phyloP scores from a whole-genome alignment of 1,284 basidiomycete genomes.

The Fomitopsis pinicola region DNA sequence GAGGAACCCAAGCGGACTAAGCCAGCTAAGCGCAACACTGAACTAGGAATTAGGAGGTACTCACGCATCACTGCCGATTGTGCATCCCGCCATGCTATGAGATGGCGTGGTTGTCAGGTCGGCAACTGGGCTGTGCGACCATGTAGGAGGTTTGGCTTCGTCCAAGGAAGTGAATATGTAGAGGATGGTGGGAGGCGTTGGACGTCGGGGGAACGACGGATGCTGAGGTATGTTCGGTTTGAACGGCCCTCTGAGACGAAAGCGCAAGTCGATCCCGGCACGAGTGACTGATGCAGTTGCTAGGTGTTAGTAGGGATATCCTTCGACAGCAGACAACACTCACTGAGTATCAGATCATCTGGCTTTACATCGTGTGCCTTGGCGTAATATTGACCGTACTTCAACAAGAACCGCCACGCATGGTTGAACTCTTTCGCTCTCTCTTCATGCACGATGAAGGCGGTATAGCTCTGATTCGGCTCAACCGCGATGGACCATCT shows the following conservation, averaged over 20 bases:
- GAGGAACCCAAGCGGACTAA: conserved; percentile 21
- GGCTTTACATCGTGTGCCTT: conserved; percentile 32
- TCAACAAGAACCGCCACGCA: conserved; percentile 42
- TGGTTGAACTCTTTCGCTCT: conserved; percentile 26
- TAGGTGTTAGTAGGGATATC: not conserved
- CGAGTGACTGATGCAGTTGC: conserved; percentile 18
- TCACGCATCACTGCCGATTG: conserved; percentile 15
- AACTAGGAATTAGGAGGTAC: not conserved
- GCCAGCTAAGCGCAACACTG: not conserved
- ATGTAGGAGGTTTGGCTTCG: conserved; percentile 16
- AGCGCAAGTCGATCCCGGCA: conserved; percentile 21
- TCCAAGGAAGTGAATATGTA: conserved; percentile 23
- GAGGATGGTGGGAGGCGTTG: conserved; percentile 14
- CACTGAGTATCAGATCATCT: conserved; percentile 43
- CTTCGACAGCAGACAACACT: conserved; percentile 6
- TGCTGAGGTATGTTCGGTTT: conserved; percentile 1
- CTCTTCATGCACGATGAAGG: conserved; percentile 34
- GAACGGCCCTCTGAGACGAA: conserved; percentile 4
- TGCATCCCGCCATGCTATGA: conserved; percentile 10
- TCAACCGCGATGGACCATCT: conserved; percentile 46
- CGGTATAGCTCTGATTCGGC: conserved; percentile 31
- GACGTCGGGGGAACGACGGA: not conserved
- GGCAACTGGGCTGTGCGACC: conserved; percentile 20
- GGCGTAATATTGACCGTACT: conserved; percentile 31
- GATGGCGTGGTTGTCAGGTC: conserved; percentile 8